Base-by-base conservation (phyloP, 2,329 filamentous ascomycete species). In the Aspergillus aculeatus region DNA sequence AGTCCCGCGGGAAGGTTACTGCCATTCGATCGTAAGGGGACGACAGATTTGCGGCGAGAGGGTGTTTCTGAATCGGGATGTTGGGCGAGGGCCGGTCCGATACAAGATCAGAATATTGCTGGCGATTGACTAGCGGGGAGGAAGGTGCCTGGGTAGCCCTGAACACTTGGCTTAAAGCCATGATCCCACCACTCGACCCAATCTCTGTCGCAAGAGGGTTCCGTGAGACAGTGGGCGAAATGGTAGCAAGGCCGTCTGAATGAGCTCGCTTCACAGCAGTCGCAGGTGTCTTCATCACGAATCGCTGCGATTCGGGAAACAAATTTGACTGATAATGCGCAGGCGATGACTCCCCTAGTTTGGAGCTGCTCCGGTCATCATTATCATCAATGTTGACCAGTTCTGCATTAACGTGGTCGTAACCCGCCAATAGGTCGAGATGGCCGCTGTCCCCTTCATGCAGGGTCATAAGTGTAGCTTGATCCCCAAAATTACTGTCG, bases 61-160 rank as follows among this genome's bases (percentile, higher is more conserved):
- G 72, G 31, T 71, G 73, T 35, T 69, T 68, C 56, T 80, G 73
- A 26, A 80, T 74, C 41, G 79, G 75, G 21, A 82, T 68, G 62
- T 80, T 77, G n/a, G 80, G 80, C 2, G 80, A 82, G 3, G 80
- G 80, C 53, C 80, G 77, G 62, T 81, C 79, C 11, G 79, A 81
- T 31, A 73, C 62, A 9, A 72, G 67, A 48, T 79, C 79, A 2
- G 72, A 71, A 6, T 73, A 73, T 2, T 69, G 64, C 2, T 69
- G 64, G 11, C 68, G 62, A 62, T 75, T 72, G 11, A 73, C 66
- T 41, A 79, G 68, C 4, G 80, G 80, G 11, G 80, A 82, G 2
- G 80, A 80, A 24, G 75, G 72, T 31, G 75, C 79, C 64, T 82
- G 80, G 0, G 80, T 82, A 23, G 77, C 75, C 57, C 74, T 77